Evolutionary conservation across 495 filamentous ascomycete species (phyloP).

Genomic region (Thozetella sp.): DNA sequence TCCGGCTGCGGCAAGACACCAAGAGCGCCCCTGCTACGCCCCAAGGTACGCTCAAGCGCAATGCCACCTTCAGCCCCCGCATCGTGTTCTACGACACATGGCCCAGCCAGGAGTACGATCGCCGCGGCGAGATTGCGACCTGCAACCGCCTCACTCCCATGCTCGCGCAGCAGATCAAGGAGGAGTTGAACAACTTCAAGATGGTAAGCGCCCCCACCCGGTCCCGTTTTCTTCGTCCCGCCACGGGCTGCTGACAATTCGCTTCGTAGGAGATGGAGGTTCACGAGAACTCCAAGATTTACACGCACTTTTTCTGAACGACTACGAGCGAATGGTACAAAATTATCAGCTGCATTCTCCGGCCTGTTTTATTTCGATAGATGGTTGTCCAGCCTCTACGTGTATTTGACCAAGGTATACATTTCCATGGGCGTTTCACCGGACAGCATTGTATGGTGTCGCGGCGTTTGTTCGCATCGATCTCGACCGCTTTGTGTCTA

Average conservation of each 20-base stretch:
- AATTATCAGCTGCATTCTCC: conserved; percentile 28
- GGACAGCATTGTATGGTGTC: conserved; percentile 54
- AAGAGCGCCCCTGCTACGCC: conserved; percentile 83
- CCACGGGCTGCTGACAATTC: conserved; percentile 31
- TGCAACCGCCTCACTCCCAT: conserved; percentile 97
- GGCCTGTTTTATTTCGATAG: conserved; percentile 22
- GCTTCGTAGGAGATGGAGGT: conserved; percentile 95
- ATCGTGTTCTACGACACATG: conserved; percentile 96
- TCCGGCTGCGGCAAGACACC: conserved; percentile 66
- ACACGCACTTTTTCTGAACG: conserved; percentile 97
- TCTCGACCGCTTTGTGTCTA: conserved; percentile 22
- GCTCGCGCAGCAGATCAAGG: conserved; percentile 98
- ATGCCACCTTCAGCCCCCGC: conserved; percentile 88
- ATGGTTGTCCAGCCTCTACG: conserved; percentile 20
- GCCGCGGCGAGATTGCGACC: conserved; percentile 93
- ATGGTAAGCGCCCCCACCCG: conserved; percentile 69
- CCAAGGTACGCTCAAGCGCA: conserved; percentile 62
- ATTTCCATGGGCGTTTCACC: conserved; percentile 33
- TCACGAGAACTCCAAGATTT: conserved; percentile 96
- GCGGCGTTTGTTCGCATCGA: conserved; percentile 39
- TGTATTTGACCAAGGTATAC: conserved; percentile 41
- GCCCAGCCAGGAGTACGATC: conserved; percentile 94
- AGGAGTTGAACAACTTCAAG: conserved; percentile 98
- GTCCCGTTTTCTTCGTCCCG: background rate
- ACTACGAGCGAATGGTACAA: conserved; percentile 27